Percentiles rank a stretch among this genome's conserved stretches.
Conservation (phyloP, 2,329 filamentous ascomycete species). For the Apiospora malaysiana region DNA sequence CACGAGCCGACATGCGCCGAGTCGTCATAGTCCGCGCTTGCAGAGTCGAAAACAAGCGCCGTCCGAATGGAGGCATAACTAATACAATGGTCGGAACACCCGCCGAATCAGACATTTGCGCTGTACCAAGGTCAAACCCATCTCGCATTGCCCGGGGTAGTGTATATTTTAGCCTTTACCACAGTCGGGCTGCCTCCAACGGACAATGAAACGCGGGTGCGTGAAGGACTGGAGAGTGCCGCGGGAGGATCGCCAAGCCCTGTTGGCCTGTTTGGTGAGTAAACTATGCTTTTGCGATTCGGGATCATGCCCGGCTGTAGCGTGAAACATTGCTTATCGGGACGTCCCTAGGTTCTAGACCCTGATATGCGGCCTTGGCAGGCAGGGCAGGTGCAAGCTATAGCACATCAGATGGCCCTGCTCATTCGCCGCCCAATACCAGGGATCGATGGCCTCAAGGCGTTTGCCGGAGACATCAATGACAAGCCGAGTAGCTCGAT, state of each 20-base stretch:
- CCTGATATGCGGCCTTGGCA: constrained; percentile 2
- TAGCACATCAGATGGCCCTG: background rate
- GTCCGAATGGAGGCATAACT: background rate
- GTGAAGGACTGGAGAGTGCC: background rate
- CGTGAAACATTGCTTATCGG: constrained; percentile 12
- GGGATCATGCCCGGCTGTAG: constrained; percentile 3
- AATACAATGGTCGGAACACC: background rate
- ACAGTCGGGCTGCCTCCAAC: constrained; percentile 1
- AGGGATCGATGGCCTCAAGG: background rate
- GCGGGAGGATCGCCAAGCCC: constrained; percentile 2
- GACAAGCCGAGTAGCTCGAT: background rate
- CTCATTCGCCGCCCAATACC: background rate
- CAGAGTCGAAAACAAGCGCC: background rate
- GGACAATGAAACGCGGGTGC: constrained; percentile 3
- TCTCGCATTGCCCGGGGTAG: background rate
- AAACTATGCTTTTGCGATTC: background rate
- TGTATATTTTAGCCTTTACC: background rate
- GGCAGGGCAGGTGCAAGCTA: background rate
- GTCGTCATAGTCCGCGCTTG: background rate
- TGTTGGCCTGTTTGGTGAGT: constrained; percentile 5
- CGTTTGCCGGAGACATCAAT: background rate
- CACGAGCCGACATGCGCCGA: background rate
- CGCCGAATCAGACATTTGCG: background rate
- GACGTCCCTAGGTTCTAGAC: background rate
- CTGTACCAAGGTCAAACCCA: background rate